A percentile compares a stretch with the other conserved stretches of the same genome.
Conservation (phyloP, 2,329 filamentous ascomycete species). For the Claviceps purpurea region DNA sequence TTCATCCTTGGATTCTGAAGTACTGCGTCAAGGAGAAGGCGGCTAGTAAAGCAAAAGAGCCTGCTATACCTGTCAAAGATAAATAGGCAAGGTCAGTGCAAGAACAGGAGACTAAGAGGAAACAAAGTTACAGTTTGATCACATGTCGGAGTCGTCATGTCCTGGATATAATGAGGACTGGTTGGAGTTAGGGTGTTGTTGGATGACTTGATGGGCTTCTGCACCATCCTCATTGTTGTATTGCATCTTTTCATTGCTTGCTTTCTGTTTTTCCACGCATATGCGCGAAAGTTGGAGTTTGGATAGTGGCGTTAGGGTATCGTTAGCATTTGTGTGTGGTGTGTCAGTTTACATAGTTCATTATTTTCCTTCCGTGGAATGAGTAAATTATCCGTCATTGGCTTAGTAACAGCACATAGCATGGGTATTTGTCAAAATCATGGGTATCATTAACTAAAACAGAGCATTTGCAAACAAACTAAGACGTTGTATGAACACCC, state of each 20-base stretch:
- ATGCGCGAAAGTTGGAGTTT: constrained; percentile 19
- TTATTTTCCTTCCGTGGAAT: not conserved
- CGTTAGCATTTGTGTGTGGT: not conserved
- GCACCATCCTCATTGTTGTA: not conserved
- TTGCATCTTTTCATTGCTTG: not conserved
- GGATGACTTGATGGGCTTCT: constrained; percentile 2
- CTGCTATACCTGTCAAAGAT: constrained; percentile 7
- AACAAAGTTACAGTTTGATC: constrained; percentile 7
- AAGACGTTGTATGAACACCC: not conserved
- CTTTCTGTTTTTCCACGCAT: constrained; percentile 2
- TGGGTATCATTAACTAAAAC: constrained; percentile 1
- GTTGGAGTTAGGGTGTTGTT: constrained; percentile 6
- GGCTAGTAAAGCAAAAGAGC: constrained; percentile 35
- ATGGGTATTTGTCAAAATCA: not conserved
- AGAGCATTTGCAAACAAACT: not conserved
- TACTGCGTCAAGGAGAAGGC: constrained; percentile 63
- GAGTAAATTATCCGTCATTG: too few species aligned
- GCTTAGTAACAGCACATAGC: not conserved
- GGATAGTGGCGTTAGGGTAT: constrained; percentile 3
- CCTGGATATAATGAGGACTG: constrained; percentile 1
- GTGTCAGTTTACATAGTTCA: not conserved
- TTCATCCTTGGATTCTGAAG: constrained; percentile 94
- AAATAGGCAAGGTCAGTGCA: constrained; percentile 4
- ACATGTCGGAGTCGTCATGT: constrained; percentile 2
- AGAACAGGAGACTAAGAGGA: not conserved